Base-by-base conservation (phyloP, 441 rosid genomes). In the Gossypium davidsonii region DNA sequence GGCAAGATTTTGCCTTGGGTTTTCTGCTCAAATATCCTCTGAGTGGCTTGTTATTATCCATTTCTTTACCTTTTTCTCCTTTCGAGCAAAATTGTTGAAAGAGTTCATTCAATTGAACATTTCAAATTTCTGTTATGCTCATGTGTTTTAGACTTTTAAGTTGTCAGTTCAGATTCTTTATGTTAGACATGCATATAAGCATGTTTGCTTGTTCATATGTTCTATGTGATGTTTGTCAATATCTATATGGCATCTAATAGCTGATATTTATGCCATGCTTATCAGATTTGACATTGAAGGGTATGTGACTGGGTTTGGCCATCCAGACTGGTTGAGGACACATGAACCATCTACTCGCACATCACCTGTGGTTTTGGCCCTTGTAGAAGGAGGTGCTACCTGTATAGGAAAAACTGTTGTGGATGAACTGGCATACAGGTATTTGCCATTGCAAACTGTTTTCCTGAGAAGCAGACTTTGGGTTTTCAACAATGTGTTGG, bases 381-480 rank as follows among this genome's bases (percentile, higher is more conserved):
- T 95, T 0, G 92, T 90, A 71, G 96, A 93, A 80, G 98, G 92
- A 64, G 99, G 99, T 61, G 99, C 98, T 68, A 89, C 98, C 66
- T 93, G 98, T 79, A 78, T 91, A 72, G 99, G 99, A 42, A 93
- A 88, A 82, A 93, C 99, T 67, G 87, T 93, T 3, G 89, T 95
- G 72, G 98, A 90, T 76, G 99, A 95, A 80, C 78, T 95, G 79
- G 95, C 90, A 2, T 90, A 69, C 74, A 77, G 99, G 99, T 68
- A 68, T 25, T 59, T 58, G 11, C 9, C 34, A 4, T 48, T 46
- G 31, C 1, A 1, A 39, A 18, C 67, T 58, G 5, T n/a, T 71
- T 44, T 20, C 39, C 15, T 34, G 52, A 51, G 11, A n/a, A 28
- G 51, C 34, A 37, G 26, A 2, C 52, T 58, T 58, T 57, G 42